A percentile compares a stretch with the other conserved stretches of the same genome.
phyloP scores from a whole-genome alignment of 108 stramenopile genomes.

The Cylindrotheca fusiformis region DNA sequence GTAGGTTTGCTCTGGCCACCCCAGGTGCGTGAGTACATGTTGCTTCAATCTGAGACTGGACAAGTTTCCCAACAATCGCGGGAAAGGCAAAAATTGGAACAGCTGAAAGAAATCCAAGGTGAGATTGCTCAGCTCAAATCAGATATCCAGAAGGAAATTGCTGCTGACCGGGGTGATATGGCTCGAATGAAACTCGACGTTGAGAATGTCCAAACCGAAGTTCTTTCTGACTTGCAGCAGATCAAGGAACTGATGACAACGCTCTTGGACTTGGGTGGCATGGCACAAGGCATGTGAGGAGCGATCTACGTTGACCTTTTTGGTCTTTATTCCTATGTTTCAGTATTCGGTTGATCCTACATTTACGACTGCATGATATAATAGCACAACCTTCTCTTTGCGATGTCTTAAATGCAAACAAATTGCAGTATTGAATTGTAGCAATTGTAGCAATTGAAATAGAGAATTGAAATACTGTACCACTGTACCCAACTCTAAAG shows the following conservation, averaged over 20 bases:
- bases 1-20: slow-evolving; percentile 84
- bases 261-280: slow-evolving; percentile 48
- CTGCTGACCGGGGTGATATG: slow-evolving; percentile 68
- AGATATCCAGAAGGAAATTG: slow-evolving; percentile 71
- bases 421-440: too few species aligned
- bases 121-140: slow-evolving; percentile 56
- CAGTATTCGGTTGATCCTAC: too few species aligned
- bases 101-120: slow-evolving; percentile 57
- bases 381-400: too few species aligned
- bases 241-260: slow-evolving; percentile 73
- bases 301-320: too few species aligned
- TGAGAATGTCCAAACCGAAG: slow-evolving; percentile 67
- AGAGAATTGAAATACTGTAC: too few species aligned
- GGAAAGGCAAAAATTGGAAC: slow-evolving; percentile 61
- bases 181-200: slow-evolving; percentile 55
- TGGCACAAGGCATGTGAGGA: slow-evolving; percentile 13
- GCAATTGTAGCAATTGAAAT: too few species aligned
- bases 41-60: slow-evolving; percentile 67
- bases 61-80: slow-evolving; percentile 60
- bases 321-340: too few species aligned
- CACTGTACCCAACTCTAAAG: too few species aligned
- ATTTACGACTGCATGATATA: too few species aligned
- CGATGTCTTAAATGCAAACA: too few species aligned
- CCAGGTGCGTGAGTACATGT: slow-evolving; percentile 77
- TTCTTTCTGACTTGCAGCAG: slow-evolving; percentile 75